phyloP scores from a whole-genome alignment of 306 rosid genomes.

The Morella rubra region DNA sequence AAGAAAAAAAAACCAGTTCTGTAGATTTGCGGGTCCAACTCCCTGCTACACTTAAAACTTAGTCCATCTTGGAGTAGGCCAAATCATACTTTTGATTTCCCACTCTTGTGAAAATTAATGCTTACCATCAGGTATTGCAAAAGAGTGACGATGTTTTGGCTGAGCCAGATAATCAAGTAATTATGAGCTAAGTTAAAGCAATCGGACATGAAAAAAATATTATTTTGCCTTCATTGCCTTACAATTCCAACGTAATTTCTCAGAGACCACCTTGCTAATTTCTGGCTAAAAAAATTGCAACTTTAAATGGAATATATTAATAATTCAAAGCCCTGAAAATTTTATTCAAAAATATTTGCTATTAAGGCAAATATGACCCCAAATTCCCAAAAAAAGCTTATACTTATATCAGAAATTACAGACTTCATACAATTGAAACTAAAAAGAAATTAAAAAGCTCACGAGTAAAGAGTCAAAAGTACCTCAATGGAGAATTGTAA shows the following conservation, averaged over 20 bases:
- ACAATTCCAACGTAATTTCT: constrained; percentile 1
- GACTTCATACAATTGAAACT: constrained; percentile 12
- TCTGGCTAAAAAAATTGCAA: background rate
- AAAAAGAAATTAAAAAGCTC: constrained; percentile 19
- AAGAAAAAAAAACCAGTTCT: constrained; percentile 9
- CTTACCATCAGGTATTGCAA: background rate
- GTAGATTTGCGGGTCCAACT: background rate
- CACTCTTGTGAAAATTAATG: background rate
- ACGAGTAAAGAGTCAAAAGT: constrained; percentile 17
- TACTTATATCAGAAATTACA: background rate
- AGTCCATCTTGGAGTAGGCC: background rate
- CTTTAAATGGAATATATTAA: background rate
- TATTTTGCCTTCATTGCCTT: background rate
- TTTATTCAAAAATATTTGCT: background rate
- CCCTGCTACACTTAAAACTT: background rate
- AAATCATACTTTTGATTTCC: background rate
- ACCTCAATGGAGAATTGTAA: constrained; percentile 89
- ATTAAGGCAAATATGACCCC: background rate
- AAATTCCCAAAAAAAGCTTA: background rate
- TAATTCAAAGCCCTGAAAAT: background rate
- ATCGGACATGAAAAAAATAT: background rate
- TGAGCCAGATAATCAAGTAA: background rate
- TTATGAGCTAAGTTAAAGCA: background rate
- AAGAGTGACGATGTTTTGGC: background rate
- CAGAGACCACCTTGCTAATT: background rate